Evolutionary conservation across 257 asterid genomes (phyloP).

Genomic region (Euphrasia confusa): DNA sequence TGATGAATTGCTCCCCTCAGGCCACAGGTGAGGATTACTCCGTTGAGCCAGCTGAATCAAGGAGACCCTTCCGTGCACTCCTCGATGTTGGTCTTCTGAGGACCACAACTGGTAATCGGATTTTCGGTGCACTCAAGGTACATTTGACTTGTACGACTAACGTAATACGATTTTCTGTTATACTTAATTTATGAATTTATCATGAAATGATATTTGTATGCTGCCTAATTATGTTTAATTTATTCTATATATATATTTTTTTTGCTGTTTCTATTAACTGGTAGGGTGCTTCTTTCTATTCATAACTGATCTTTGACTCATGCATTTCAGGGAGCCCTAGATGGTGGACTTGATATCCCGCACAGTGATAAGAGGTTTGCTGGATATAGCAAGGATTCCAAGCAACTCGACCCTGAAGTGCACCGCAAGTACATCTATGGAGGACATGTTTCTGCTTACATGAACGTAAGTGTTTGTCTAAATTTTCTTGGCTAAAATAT

Average conservation of each 20-base stretch:
- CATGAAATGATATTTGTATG: neutral
- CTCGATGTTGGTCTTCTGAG: slow-evolving; percentile 83
- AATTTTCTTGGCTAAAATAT: neutral
- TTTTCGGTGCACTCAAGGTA: slow-evolving; percentile 93
- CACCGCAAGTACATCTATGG: slow-evolving; percentile 18
- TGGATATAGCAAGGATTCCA: slow-evolving; percentile 15
- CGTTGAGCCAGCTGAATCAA: slow-evolving; percentile 75
- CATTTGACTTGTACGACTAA: too few relatives aligned
- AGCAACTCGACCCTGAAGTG: slow-evolving; percentile 10
- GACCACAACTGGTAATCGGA: slow-evolving; percentile 88
- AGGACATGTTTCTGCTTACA: slow-evolving; percentile 16
- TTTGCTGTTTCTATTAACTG: neutral
- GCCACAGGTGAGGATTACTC: slow-evolving; percentile 93
- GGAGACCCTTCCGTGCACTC: slow-evolving; percentile 97
- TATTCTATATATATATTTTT: neutral
- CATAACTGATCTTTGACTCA: neutral
- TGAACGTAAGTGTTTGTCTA: neutral
- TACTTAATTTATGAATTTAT: too few relatives aligned
- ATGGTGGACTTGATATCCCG: slow-evolving; percentile 12
- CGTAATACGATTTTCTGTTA: too few relatives aligned
- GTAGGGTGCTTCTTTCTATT: neutral
- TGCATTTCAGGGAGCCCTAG: slow-evolving; percentile 8
- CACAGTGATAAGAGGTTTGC: slow-evolving; percentile 15
- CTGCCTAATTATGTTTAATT: neutral
- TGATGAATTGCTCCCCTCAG: slow-evolving; percentile 24